phyloP scores from a whole-genome alignment of 2,329 filamentous ascomycete species.

The Alternaria novae-zelandiae region DNA sequence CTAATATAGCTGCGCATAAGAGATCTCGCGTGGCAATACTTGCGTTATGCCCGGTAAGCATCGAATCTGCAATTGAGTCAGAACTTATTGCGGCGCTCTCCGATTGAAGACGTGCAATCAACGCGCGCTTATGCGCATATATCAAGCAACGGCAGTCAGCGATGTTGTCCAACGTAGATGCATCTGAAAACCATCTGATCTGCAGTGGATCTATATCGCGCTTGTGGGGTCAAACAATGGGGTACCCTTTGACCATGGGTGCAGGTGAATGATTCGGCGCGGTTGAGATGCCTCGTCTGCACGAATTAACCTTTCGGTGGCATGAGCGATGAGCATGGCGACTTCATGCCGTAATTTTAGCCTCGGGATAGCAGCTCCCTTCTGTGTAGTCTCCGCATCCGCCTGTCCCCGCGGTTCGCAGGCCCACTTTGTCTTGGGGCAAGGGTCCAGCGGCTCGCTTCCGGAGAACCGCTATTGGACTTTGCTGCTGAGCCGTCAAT shows the following conservation, averaged over 20 bases:
- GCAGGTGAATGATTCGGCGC: neutral
- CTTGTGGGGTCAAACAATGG: neutral
- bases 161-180: neutral
- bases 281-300: neutral
- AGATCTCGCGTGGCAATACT: neutral
- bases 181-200: neutral
- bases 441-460: conserved; percentile 4
- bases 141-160: neutral
- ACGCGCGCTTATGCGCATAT: neutral
- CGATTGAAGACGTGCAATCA: neutral
- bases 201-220: neutral
- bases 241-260: neutral
- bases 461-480: neutral
- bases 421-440: neutral
- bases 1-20: neutral
- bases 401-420: neutral
- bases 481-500: neutral
- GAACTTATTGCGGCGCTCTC: neutral
- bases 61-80: conserved; percentile 2
- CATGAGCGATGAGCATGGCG: neutral
- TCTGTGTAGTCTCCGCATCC: neutral
- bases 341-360: neutral
- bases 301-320: neutral
- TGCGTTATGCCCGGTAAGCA: conserved; percentile 5
- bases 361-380: neutral